Evolutionary conservation across 2,329 filamentous ascomycete genomes (phyloP).

Genomic region (Claviceps humidiphila): DNA sequence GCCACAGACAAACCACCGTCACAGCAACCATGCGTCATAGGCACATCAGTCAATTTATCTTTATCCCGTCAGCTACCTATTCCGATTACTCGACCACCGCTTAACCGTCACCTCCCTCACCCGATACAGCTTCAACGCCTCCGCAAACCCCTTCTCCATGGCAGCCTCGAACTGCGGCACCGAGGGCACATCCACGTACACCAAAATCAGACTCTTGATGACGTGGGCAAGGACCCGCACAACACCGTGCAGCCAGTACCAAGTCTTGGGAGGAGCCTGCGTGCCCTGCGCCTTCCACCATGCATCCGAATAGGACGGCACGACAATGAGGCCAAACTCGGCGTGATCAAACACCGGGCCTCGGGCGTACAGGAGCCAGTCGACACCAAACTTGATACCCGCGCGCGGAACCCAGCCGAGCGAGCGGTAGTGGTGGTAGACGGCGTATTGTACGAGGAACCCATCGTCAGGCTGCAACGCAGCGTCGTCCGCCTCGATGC

Average conservation of each 20-base stretch:
- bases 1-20: too few species aligned
- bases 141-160: conserved; percentile 42
- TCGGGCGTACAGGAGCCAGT: conserved; percentile 87
- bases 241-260: conserved; percentile 79
- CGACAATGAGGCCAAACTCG: conserved; percentile 74
- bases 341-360: conserved; percentile 92
- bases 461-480: conserved; percentile 59
- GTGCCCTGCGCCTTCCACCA: conserved; percentile 55
- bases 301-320: conserved; percentile 67
- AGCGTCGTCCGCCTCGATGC: conserved; percentile 18
- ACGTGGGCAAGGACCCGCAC: conserved; percentile 85
- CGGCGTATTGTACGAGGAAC: conserved; percentile 76
- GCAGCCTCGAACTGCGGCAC: conserved; percentile 37
- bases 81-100: conserved; percentile 76
- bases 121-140: conserved; percentile 54
- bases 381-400: conserved; percentile 88
- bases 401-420: conserved; percentile 88
- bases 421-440: conserved; percentile 92
- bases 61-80: conserved; percentile 22
- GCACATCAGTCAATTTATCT: not conserved
- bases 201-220: conserved; percentile 75
- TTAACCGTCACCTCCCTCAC: conserved; percentile 70
- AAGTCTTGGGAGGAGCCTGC: conserved; percentile 37
- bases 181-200: conserved; percentile 82
- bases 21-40: too few species aligned